These are phyloP conservation scores for Cucurbita ficifolia DNA, from an alignment of 306 rosid species.

Conservation along the genomic window DNA sequence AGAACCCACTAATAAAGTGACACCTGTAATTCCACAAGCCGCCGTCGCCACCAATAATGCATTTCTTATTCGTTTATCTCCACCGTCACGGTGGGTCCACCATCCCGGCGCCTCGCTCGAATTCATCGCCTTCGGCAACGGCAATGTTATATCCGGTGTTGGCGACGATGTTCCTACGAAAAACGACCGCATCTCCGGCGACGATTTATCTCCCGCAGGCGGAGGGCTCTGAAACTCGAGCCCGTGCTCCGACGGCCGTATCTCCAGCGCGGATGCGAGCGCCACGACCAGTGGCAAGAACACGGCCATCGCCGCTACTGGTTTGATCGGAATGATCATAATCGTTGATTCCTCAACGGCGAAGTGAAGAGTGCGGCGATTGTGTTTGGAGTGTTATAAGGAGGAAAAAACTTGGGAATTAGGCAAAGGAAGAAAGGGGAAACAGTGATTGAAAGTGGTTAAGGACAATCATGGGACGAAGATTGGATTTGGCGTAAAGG, in stretches of 20 bases:
- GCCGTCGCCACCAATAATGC: slow-evolving; percentile 49
- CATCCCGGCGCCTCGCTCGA: slow-evolving; percentile 34
- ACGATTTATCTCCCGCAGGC: slow-evolving; percentile 22
- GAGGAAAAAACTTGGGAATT: neutral
- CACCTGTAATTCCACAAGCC: slow-evolving; percentile 69
- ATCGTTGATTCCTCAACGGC: neutral
- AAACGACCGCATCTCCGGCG: slow-evolving; percentile 48
- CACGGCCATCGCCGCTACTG: neutral
- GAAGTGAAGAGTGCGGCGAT: neutral
- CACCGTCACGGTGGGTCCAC: slow-evolving; percentile 11
- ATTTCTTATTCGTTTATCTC: slow-evolving; percentile 15
- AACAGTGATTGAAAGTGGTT: neutral
- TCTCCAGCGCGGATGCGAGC: slow-evolving; percentile 27
- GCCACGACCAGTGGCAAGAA: neutral
- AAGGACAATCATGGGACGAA: neutral
- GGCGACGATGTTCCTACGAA: slow-evolving; percentile 38
- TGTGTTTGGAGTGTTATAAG: neutral
- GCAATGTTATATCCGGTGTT: slow-evolving; percentile 9
- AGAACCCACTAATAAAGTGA: slow-evolving; percentile 42
- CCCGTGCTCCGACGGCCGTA: slow-evolving; percentile 81
- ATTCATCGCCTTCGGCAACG: slow-evolving; percentile 30
- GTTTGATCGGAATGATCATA: neutral
- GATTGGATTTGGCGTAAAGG: slow-evolving; percentile 7
- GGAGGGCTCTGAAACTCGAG: slow-evolving; percentile 36
- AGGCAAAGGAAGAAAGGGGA: neutral